Evolutionary conservation across 2,329 filamentous ascomycete genomes (phyloP).

Genomic region (Talaromyces piceae): DNA sequence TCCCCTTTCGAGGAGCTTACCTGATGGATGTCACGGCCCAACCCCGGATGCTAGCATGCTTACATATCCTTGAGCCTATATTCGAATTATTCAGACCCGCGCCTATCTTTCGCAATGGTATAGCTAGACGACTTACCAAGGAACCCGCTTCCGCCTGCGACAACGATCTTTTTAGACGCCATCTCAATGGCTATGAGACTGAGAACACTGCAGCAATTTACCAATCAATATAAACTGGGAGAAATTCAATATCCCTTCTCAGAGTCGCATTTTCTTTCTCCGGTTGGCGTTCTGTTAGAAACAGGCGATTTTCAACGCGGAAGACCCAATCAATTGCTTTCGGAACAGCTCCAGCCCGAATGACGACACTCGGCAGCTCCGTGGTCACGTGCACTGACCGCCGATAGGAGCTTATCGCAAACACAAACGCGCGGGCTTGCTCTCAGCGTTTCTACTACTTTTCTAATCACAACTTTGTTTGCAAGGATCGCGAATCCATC

Average conservation of each 20-base stretch:
- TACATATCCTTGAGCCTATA: slow-evolving; percentile 77
- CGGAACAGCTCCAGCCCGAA: slow-evolving; percentile 4
- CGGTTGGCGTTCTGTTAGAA: not conserved
- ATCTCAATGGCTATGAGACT: slow-evolving; percentile 29
- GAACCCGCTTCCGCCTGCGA: slow-evolving; percentile 92
- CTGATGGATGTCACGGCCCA: slow-evolving; percentile 93
- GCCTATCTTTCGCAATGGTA: not conserved
- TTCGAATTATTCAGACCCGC: not conserved
- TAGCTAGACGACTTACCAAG: slow-evolving; percentile 49
- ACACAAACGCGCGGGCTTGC: not conserved
- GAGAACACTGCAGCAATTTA: too few relatives aligned
- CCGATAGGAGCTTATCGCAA: slow-evolving; percentile 1
- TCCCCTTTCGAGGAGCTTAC: slow-evolving; percentile 40
- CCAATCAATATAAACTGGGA: too few relatives aligned
- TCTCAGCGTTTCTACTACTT: not conserved
- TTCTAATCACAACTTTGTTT: not conserved
- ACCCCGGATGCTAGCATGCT: slow-evolving; percentile 72
- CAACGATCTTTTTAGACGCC: slow-evolving; percentile 69
- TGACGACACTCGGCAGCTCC: slow-evolving; percentile 7
- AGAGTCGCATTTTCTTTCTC: not conserved
- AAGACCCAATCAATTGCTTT: not conserved
- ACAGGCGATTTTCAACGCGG: not conserved
- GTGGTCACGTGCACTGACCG: slow-evolving; percentile 3
- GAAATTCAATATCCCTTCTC: not conserved
- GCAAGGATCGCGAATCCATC: not conserved